phyloP scores from a whole-genome alignment of 2,329 filamentous ascomycete genomes.

The Beauveria sp. region DNA sequence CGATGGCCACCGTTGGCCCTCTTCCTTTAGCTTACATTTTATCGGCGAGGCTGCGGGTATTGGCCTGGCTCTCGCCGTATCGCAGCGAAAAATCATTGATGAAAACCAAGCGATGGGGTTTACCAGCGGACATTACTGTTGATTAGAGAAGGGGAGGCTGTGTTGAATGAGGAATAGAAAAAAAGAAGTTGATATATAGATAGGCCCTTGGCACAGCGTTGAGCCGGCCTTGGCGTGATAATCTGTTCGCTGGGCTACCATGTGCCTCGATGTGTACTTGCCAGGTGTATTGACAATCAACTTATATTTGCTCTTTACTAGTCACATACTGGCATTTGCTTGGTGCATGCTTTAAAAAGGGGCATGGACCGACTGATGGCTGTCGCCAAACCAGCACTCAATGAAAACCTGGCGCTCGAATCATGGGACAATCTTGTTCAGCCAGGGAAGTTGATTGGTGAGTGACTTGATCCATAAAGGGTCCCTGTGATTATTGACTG shows the following conservation, averaged over 20 bases:
- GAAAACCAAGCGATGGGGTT: neutral
- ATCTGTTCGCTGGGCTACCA: neutral
- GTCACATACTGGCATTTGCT: neutral
- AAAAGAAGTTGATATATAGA: neutral
- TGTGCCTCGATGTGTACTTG: neutral
- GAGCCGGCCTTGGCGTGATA: neutral
- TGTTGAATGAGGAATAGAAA: neutral
- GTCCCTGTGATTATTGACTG: no score
- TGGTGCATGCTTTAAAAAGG: no score
- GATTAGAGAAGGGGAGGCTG: neutral
- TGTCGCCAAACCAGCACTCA: neutral
- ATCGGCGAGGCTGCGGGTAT: neutral
- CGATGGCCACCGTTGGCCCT: neutral
- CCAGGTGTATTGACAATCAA: neutral
- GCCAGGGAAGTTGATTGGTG: no score
- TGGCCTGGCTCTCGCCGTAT: neutral
- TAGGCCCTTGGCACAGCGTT: neutral
- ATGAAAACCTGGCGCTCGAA: neutral
- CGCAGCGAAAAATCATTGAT: neutral
- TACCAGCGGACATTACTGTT: neutral
- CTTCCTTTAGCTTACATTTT: neutral
- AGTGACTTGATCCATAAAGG: no score
- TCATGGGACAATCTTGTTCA: neutral
- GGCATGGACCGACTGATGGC: neutral
- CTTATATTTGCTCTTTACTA: neutral